A percentile compares a stretch with the other conserved stretches of the same genome.
Evolutionary conservation across 805 yeast genomes (phyloP).

Genomic region (Pichia membranifaciens): DNA sequence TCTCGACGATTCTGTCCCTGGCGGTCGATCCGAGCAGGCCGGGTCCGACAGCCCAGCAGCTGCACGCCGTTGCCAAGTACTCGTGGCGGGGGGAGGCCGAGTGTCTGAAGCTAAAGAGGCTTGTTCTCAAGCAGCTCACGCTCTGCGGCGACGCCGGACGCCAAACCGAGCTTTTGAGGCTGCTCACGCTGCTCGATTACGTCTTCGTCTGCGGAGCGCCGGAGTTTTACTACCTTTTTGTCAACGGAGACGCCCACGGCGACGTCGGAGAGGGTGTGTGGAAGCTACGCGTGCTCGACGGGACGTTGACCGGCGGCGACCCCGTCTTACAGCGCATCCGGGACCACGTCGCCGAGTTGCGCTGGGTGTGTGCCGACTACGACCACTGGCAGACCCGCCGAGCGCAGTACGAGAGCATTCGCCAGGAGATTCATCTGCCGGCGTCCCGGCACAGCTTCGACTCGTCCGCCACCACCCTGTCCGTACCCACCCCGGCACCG

Average conservation of each 20-base stretch:
- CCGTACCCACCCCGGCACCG: not conserved
- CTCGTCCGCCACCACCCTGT: too few species aligned
- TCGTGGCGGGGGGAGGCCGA: not conserved
- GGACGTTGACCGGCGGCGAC: not conserved
- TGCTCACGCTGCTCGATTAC: constrained; percentile 1
- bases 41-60: constrained; percentile 2
- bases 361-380: not conserved
- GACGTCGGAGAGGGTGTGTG: not conserved
- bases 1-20: not conserved
- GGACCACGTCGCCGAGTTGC: not conserved
- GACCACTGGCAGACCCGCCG: constrained; percentile 1
- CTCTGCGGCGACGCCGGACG: not conserved
- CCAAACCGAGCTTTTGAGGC: not conserved
- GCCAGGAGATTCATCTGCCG: constrained; percentile 5
- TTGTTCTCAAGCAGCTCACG: not conserved
- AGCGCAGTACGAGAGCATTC: not conserved
- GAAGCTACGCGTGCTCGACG: not conserved
- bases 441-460: constrained; percentile 4
- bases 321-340: not conserved
- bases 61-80: constrained; percentile 2
- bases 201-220: not conserved
- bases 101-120: constrained; percentile 1
- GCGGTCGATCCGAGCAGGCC: not conserved
- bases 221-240: constrained; percentile 4
- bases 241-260: not conserved